Evolutionary conservation across 179 eudicot genomes (phyloP).

Genomic region (Beta corolliflora): DNA sequence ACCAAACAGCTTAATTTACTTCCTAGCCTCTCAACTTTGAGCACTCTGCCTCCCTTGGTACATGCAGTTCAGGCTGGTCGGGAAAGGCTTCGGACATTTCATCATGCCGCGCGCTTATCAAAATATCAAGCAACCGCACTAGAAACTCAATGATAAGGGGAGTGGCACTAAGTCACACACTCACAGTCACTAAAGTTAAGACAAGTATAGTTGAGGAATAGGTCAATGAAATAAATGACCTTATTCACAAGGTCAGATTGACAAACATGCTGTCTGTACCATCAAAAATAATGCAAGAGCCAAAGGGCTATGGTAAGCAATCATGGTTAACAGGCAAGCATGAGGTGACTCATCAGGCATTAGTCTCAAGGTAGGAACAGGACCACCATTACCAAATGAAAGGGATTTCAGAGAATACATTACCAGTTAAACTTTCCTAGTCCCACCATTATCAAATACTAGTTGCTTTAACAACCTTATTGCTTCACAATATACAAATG

Average conservation of each 20-base stretch:
- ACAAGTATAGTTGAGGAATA: background rate
- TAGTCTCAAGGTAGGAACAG: background rate
- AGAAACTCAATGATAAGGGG: background rate
- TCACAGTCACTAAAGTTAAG: background rate
- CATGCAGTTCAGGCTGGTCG: background rate
- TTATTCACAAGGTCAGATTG: background rate
- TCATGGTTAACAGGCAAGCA: conserved; percentile 5
- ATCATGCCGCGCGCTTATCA: background rate
- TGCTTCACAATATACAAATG: background rate
- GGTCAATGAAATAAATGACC: background rate
- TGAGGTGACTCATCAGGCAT: background rate
- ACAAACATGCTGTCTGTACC: conserved; percentile 11
- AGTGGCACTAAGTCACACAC: background rate
- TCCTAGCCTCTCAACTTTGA: too few relatives aligned
- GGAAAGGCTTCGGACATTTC: background rate
- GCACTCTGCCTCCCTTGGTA: background rate
- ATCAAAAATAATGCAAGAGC: conserved; percentile 6
- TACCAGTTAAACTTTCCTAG: background rate
- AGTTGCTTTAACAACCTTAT: background rate
- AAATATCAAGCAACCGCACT: background rate
- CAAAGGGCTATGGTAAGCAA: background rate
- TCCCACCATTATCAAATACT: background rate
- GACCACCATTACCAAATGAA: background rate
- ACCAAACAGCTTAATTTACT: too few relatives aligned
- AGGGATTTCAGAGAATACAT: background rate